These are phyloP conservation scores for Chlamydomonas eustigma DNA, from an alignment of 139 green algal genomes.

Conservation along the genomic window DNA sequence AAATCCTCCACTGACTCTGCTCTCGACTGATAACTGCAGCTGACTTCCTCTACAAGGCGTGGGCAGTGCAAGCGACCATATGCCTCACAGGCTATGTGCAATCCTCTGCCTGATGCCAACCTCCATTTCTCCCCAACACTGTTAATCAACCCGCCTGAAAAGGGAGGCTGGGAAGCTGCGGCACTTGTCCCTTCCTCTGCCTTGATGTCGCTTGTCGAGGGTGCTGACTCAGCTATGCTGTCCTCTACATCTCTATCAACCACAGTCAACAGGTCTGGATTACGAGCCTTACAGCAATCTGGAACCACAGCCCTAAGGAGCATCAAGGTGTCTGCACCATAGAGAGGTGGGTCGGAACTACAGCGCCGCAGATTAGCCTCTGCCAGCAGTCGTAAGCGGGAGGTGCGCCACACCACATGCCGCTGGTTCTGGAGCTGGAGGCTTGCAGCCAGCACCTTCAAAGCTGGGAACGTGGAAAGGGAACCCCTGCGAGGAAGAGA, in stretches of 20 bases:
- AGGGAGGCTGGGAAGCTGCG: too few species aligned
- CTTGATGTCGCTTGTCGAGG: neutral
- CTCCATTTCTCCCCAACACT: neutral
- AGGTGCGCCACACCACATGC: conserved; percentile 25
- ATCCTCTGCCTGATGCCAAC: neutral
- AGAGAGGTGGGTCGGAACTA: conserved; percentile 20
- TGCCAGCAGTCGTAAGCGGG: conserved; percentile 15
- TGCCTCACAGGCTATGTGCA: neutral
- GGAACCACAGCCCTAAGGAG: conserved; percentile 3
- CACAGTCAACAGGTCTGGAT: conserved; percentile 8
- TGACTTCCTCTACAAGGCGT: neutral
- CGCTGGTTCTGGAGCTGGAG: conserved; percentile 19
- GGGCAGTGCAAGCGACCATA: neutral
- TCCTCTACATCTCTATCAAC: neutral
- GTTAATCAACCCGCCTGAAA: too few species aligned
- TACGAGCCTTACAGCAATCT: neutral
- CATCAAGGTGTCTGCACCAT: conserved; percentile 23
- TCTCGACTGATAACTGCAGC: neutral
- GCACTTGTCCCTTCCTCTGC: neutral
- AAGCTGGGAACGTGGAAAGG: conserved; percentile 19
- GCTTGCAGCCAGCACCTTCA: conserved; percentile 19
- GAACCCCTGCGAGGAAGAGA: conserved; percentile 7
- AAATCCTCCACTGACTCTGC: conserved; percentile 3
- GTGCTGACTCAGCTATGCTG: neutral
- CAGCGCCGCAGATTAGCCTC: neutral